phyloP scores from a whole-genome alignment of 1,284 basidiomycete species.

The Waitea zeae region DNA sequence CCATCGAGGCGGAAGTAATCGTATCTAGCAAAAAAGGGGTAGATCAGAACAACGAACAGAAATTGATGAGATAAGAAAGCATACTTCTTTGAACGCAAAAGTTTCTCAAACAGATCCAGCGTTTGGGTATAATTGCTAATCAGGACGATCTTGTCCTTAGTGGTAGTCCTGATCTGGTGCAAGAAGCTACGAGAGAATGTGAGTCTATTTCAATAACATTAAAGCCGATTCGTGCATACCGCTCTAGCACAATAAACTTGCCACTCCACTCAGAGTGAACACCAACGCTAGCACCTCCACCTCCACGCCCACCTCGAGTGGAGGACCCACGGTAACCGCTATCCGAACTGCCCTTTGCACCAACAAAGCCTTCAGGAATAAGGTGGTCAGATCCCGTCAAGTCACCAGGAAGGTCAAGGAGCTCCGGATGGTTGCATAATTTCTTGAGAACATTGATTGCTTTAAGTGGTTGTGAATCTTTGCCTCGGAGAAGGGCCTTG shows the following conservation, averaged over 20 bases:
- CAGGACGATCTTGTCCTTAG: conserved; percentile 94
- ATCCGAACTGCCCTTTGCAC: conserved; percentile 21
- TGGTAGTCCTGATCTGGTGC: no score
- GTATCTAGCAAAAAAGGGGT: conserved; percentile 37
- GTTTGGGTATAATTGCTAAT: conserved; percentile 99
- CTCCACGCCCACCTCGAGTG: conserved; percentile 17
- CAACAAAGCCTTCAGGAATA: conserved; percentile 73
- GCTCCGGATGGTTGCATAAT: conserved; percentile 93
- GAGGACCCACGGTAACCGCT: conserved; percentile 13
- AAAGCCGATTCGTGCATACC: conserved; percentile 27
- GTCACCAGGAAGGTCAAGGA: conserved; percentile 79
- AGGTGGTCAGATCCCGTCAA: conserved; percentile 72
- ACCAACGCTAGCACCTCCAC: conserved; percentile 29
- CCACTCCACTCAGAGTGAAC: conserved; percentile 75
- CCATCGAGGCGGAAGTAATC: conserved; percentile 89
- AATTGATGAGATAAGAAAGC: conserved; percentile 8
- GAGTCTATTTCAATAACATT: no score
- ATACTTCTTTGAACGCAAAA: conserved; percentile 73
- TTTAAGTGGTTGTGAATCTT: conserved; percentile 90
- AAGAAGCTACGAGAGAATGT: no score
- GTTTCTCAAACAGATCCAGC: conserved; percentile 82
- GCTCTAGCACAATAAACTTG: conserved; percentile 88
- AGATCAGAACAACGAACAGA: not conserved
- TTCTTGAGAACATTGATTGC: conserved; percentile 97
- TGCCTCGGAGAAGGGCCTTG: conserved; percentile 78